Conservation (phyloP, 179 eudicot species). For the Monotropa hypopitys region DNA sequence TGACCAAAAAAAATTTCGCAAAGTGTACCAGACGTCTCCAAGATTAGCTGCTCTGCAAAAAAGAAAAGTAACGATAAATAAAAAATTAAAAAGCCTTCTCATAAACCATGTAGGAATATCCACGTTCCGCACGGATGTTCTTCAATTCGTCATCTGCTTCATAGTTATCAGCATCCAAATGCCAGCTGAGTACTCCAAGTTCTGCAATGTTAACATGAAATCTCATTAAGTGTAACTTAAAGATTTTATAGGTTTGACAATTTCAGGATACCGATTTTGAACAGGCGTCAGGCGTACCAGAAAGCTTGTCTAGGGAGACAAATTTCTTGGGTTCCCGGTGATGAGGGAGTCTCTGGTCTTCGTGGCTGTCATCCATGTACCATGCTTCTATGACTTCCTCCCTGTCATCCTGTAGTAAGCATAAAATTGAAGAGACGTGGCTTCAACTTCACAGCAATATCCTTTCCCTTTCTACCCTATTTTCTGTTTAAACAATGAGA, state of each 20-base stretch:
- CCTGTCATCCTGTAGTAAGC: slow-evolving; percentile 27
- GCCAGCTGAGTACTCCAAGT: slow-evolving; percentile 94
- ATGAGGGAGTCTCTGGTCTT: slow-evolving; percentile 94
- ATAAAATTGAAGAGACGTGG: neutral
- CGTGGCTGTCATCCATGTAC: slow-evolving; percentile 91
- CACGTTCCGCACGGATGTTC: slow-evolving; percentile 73
- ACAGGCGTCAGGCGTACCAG: slow-evolving; percentile 38
- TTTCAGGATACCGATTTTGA: neutral
- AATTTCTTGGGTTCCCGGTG: slow-evolving; percentile 78
- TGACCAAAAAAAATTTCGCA: no score
- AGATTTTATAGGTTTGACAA: neutral
- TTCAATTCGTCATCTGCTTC: slow-evolving; percentile 84
- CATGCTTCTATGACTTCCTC: slow-evolving; percentile 72
- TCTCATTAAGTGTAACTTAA: neutral
- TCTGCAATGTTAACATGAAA: slow-evolving; percentile 26
- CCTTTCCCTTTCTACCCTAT: neutral
- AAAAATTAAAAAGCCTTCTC: neutral
- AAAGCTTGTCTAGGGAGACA: slow-evolving; percentile 64
- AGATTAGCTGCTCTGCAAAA: neutral
- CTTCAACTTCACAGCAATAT: neutral
- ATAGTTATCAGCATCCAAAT: slow-evolving; percentile 79
- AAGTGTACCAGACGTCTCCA: no score
- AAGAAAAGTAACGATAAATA: neutral
- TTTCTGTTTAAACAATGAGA: neutral
- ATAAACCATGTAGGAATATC: slow-evolving; percentile 81